Evolutionary conservation across 805 yeast genomes (phyloP).

Genomic region (Ogataea angusta): DNA sequence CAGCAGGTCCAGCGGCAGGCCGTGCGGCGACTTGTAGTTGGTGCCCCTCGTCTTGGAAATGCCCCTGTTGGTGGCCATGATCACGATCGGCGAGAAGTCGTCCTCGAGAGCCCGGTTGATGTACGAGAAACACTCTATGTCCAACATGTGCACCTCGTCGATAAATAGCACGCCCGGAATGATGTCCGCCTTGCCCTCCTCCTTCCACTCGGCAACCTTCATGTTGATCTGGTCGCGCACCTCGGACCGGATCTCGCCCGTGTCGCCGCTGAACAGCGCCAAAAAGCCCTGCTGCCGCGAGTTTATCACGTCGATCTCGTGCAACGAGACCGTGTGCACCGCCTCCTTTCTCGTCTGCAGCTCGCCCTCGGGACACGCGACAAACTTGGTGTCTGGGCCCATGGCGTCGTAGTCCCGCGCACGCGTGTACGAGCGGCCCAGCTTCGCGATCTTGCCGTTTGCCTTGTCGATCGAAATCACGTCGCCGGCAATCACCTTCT

Average conservation of each 20-base stretch:
- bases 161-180: constrained; percentile 97
- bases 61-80: constrained; percentile 95
- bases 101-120: constrained; percentile 92
- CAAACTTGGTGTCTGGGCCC: constrained; percentile 86
- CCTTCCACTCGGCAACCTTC: constrained; percentile 93
- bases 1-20: constrained; percentile 90
- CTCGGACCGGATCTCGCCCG: constrained; percentile 90
- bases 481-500: constrained; percentile 91
- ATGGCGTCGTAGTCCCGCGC: constrained; percentile 98
- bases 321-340: constrained; percentile 94
- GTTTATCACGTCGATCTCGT: constrained; percentile 94
- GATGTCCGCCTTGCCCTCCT: constrained; percentile 96
- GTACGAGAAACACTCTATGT: constrained; percentile 92
- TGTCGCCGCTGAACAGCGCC: constrained; percentile 63
- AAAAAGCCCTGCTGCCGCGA: constrained; percentile 82
- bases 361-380: constrained; percentile 97
- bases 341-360: constrained; percentile 97
- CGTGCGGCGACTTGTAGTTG: constrained; percentile 88
- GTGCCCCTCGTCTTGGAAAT: constrained; percentile 90
- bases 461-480: constrained; percentile 96
- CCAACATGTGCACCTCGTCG: constrained; percentile 98
- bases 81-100: constrained; percentile 89
- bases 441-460: constrained; percentile 95
- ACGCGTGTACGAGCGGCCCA: constrained; percentile 97
- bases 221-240: constrained; percentile 55